phyloP scores from a whole-genome alignment of 805 yeast species.

The Jamesozyma gamospora region DNA sequence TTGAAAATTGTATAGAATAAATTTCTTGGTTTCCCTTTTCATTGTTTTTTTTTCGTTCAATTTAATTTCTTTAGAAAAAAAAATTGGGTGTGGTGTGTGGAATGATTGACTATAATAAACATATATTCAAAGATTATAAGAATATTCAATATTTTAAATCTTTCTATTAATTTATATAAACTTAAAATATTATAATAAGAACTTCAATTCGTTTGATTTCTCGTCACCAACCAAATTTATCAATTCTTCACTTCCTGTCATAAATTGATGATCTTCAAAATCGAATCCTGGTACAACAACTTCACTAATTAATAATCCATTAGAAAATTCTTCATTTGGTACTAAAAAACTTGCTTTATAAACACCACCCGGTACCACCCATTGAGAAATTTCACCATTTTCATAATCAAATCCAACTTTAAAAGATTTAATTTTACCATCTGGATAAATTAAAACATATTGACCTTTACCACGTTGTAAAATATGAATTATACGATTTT shows the following conservation, averaged over 20 bases:
- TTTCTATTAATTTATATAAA: neutral
- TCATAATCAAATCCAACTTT: conserved; percentile 42
- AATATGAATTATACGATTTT: conserved; percentile 46
- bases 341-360: conserved; percentile 46
- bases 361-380: conserved; percentile 56
- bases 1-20: no score
- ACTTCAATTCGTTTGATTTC: conserved; percentile 29
- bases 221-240: conserved; percentile 31
- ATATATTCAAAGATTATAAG: no score
- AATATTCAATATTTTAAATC: neutral
- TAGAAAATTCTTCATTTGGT: conserved; percentile 30
- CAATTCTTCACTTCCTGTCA: conserved; percentile 30
- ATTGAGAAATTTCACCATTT: conserved; percentile 43
- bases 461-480: conserved; percentile 48
- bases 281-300: conserved; percentile 58
- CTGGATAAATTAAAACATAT: conserved; percentile 43
- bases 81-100: neutral
- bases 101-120: no score
- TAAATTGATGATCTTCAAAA: conserved; percentile 41
- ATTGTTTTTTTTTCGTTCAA: no score
- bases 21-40: no score
- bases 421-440: conserved; percentile 40
- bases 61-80: no score
- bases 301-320: conserved; percentile 42
- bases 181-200: conserved; percentile 23